These are phyloP conservation scores for Gilbertella persicaria DNA, from an alignment of 371 early-diverging fungal genomes.

Conservation along the genomic window DNA sequence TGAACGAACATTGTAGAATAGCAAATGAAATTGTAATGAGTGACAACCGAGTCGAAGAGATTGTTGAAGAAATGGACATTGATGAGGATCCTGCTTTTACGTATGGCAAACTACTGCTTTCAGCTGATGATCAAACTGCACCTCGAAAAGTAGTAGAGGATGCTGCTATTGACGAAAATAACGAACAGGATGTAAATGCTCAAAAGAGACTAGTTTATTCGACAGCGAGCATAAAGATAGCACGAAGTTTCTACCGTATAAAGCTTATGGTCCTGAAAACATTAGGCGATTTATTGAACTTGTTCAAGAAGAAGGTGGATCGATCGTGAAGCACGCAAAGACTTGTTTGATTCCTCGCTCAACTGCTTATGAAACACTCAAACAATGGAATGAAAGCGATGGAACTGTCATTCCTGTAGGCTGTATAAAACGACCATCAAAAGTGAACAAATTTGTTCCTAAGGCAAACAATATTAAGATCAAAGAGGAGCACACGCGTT, in stretches of 20 bases:
- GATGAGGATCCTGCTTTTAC: slow-evolving; percentile 16
- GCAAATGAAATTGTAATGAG: slow-evolving; percentile 15
- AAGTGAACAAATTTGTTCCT: background rate
- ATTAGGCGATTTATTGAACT: slow-evolving; percentile 10
- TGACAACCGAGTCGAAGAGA: slow-evolving; percentile 8
- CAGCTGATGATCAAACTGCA: slow-evolving; percentile 5
- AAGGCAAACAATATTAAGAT: slow-evolving; percentile 1
- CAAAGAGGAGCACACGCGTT: slow-evolving; percentile 3
- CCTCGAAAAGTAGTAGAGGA: slow-evolving; percentile 10
- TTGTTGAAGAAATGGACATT: slow-evolving; percentile 13
- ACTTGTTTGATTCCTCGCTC: slow-evolving; percentile 3
- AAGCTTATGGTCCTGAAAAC: slow-evolving; percentile 9
- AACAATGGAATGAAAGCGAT: slow-evolving; percentile 7
- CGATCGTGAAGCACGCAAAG: slow-evolving; percentile 6
- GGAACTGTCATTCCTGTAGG: slow-evolving; percentile 5
- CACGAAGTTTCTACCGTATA: slow-evolving; percentile 7
- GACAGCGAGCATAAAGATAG: slow-evolving; percentile 13
- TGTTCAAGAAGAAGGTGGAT: slow-evolving; percentile 12
- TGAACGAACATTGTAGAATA: slow-evolving; percentile 9
- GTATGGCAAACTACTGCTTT: slow-evolving; percentile 12
- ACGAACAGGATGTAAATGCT: slow-evolving; percentile 12
- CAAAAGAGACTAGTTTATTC: slow-evolving; percentile 10
- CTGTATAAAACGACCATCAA: slow-evolving; percentile 1
- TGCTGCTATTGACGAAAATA: slow-evolving; percentile 10
- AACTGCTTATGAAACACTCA: slow-evolving; percentile 8